Conservation (phyloP, 176 grass and related monocot genomes). For the Ensete ventricosum region DNA sequence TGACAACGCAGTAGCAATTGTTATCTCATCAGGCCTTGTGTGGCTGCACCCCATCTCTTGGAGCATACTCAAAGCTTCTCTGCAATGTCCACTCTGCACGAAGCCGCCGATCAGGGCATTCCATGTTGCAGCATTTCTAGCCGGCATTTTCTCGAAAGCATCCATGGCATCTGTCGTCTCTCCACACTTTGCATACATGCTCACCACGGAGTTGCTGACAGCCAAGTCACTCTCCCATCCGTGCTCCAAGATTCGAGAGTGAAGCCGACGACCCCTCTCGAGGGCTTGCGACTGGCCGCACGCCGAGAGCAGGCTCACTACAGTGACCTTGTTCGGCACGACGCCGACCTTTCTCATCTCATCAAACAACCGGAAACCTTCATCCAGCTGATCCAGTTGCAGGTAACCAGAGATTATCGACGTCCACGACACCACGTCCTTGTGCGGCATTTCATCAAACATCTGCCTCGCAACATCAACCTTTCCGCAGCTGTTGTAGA, state of each 20-base stretch:
- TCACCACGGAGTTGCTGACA: conserved; percentile 49
- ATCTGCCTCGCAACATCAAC: conserved; percentile 35
- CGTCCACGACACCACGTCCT: conserved; percentile 82
- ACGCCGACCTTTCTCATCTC: conserved; percentile 40
- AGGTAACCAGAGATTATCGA: conserved; percentile 63
- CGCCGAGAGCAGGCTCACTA: conserved; percentile 53
- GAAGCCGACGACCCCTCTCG: conserved; percentile 45
- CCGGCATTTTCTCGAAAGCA: conserved; percentile 35
- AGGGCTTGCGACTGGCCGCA: conserved; percentile 30
- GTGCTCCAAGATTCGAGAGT: conserved; percentile 33
- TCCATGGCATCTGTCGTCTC: conserved; percentile 37
- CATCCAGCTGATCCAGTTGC: conserved; percentile 32
- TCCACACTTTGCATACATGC: conserved; percentile 50
- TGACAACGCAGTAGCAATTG: conserved; percentile 41
- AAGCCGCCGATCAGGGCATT: conserved; percentile 60
- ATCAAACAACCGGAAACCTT: conserved; percentile 36
- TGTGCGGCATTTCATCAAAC: conserved; percentile 57
- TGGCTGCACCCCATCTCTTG: conserved; percentile 37
- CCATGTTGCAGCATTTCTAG: conserved; percentile 53
- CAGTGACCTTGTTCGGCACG: conserved; percentile 57
- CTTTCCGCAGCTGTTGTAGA: conserved; percentile 26
- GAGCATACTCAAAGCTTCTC: conserved; percentile 38
- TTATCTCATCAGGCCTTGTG: conserved; percentile 41
- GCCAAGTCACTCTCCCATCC: conserved; percentile 43
- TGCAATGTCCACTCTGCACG: conserved; percentile 37